Conservation (phyloP, 2,329 filamentous ascomycete species). For the Microsporum canis region DNA sequence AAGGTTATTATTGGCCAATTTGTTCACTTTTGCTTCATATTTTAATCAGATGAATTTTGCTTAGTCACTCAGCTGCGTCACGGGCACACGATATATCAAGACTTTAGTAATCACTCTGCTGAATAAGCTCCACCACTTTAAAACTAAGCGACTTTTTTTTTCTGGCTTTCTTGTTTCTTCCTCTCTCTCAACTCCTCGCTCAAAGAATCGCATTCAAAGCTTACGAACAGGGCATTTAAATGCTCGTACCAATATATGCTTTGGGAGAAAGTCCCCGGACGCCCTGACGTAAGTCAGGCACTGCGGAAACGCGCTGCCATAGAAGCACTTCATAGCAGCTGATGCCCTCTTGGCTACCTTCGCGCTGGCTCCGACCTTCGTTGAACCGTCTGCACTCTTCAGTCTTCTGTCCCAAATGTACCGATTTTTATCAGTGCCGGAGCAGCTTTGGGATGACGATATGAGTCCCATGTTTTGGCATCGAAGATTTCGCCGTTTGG, state of each 20-base stretch:
- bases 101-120: background rate
- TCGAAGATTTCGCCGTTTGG: conserved; percentile 4
- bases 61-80: background rate
- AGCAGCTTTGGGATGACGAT: conserved; percentile 10
- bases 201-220: conserved; percentile 99
- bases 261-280: conserved; percentile 99
- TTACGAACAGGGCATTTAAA: conserved; percentile 58
- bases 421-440: conserved; percentile 24
- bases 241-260: conserved; percentile 44
- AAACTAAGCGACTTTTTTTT: conserved; percentile 5
- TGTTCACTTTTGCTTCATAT: too few relatives aligned
- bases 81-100: background rate
- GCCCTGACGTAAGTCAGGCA: conserved; percentile 46
- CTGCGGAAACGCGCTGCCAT: conserved; percentile 99
- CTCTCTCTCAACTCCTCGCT: conserved; percentile 67
- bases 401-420: conserved; percentile 22
- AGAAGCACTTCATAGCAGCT: conserved; percentile 87
- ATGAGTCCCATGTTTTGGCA: conserved; percentile 10
- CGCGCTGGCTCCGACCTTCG: conserved; percentile 35
- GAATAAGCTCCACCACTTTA: conserved; percentile 14
- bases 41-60: background rate
- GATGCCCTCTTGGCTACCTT: conserved; percentile 51
- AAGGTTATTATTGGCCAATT: conserved; percentile 7
- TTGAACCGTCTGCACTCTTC: conserved; percentile 40
- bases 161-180: conserved; percentile 22